A percentile compares a stretch with the other conserved stretches of the same genome.
These are phyloP conservation scores for Auriscalpium vulgare DNA, from an alignment of 768 basidiomycete genomes.

Conservation along the genomic window DNA sequence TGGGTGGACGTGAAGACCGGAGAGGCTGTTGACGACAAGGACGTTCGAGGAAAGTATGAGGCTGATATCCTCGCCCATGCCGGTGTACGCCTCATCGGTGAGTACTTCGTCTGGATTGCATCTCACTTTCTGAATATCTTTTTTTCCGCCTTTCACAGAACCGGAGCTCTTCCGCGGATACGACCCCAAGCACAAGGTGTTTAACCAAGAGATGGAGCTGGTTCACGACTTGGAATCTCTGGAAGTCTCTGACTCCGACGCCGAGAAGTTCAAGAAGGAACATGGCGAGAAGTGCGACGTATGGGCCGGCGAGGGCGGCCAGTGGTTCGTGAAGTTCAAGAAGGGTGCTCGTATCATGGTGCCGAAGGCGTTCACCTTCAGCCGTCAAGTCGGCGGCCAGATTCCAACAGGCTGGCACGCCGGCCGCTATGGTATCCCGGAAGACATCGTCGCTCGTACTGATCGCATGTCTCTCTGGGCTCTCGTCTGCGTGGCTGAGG, in stretches of 20 bases:
- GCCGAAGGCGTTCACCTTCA: constrained; percentile 94
- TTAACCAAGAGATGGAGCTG: constrained; percentile 95
- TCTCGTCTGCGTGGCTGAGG: constrained; percentile 88
- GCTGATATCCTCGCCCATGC: constrained; percentile 87
- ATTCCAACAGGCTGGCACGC: constrained; percentile 97
- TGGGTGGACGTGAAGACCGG: constrained; percentile 94
- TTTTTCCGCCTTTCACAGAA: constrained; percentile 42
- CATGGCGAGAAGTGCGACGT: constrained; percentile 96
- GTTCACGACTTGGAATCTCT: constrained; percentile 95
- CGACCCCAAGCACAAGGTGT: constrained; percentile 94
- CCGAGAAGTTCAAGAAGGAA: constrained; percentile 91
- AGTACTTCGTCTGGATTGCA: constrained; percentile 16
- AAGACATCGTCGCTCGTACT: constrained; percentile 90
- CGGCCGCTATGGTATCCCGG: constrained; percentile 92
- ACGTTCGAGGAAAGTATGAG: constrained; percentile 89
- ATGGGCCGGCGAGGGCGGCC: constrained; percentile 87
- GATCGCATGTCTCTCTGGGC: constrained; percentile 95
- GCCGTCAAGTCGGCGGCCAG: constrained; percentile 90
- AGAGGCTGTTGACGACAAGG: constrained; percentile 97
- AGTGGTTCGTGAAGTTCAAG: constrained; percentile 98
- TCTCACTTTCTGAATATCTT: not conserved
- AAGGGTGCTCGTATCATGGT: constrained; percentile 90
- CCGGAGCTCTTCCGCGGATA: constrained; percentile 98
- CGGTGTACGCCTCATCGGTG: constrained; percentile 92
- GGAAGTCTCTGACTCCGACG: constrained; percentile 86